Evolutionary conservation across 2,329 filamentous ascomycete genomes (phyloP).

Genomic region (Paraphaeosphaeria sporulosa): DNA sequence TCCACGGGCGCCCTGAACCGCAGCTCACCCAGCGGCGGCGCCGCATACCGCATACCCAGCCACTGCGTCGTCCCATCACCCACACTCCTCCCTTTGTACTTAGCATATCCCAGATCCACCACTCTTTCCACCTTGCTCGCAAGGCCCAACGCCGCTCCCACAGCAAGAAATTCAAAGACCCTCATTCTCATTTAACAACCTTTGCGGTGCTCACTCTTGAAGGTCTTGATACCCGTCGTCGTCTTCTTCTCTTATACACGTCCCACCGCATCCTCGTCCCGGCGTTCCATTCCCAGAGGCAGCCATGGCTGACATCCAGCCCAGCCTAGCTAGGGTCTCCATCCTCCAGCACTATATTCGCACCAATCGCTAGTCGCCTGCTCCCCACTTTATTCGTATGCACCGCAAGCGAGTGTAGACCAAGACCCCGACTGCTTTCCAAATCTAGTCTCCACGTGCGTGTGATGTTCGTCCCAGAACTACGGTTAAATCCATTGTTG

Average conservation of each 20-base stretch:
- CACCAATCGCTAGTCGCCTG: neutral
- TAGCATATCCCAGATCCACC: slow-evolving; percentile 70
- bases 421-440: neutral
- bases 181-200: no score
- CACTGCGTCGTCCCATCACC: slow-evolving; percentile 70
- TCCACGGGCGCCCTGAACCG: slow-evolving; percentile 72
- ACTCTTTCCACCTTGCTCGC: slow-evolving; percentile 41
- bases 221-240: no score
- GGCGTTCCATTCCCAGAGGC: no score
- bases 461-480: no score
- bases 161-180: no score
- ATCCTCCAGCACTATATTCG: neutral
- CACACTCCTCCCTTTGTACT: slow-evolving; percentile 65
- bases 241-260: no score
- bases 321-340: slow-evolving; percentile 1
- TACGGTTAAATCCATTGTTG: no score
- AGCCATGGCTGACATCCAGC: neutral
- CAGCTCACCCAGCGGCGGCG: slow-evolving; percentile 69
- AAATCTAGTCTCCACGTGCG: neutral
- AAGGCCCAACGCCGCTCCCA: no score
- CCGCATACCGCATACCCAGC: slow-evolving; percentile 77
- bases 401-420: neutral
- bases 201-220: no score
- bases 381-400: neutral
- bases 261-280: no score